Conservation (phyloP, 2,329 filamentous ascomycete species). For the Aspergillus sp. region DNA sequence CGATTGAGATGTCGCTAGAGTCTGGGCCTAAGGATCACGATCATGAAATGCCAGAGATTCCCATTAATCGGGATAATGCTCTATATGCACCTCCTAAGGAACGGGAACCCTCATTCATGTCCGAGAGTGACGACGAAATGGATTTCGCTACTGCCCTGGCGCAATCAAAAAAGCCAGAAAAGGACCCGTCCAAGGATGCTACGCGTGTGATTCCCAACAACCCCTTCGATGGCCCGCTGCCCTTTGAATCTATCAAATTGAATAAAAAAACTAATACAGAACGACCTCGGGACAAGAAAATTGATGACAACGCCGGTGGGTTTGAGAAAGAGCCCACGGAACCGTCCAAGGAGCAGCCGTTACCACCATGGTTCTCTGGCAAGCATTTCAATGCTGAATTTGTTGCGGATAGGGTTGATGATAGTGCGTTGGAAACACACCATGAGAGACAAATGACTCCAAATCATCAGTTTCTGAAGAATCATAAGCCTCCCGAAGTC, state of each 20-base stretch:
- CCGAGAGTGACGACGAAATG: conserved; percentile 65
- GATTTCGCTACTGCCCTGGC: conserved; percentile 73
- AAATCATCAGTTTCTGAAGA: conserved; percentile 23
- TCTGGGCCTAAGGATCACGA: conserved; percentile 33
- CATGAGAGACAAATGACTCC: conserved; percentile 12
- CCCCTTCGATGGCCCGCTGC: conserved; percentile 73
- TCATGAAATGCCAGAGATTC: conserved; percentile 31
- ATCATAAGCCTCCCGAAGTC: conserved; percentile 29
- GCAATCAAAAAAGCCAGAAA: conserved; percentile 62
- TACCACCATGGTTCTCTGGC: conserved; percentile 45
- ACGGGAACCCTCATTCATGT: conserved; percentile 26
- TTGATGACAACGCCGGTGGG: conserved; percentile 55
- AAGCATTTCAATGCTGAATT: conserved; percentile 28
- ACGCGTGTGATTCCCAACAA: conserved; percentile 47
- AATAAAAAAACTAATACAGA: conserved; percentile 52
- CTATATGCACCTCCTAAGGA: conserved; percentile 19
- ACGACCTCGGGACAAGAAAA: conserved; percentile 46
- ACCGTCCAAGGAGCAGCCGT: conserved; percentile 23
- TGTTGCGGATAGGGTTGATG: conserved; percentile 20
- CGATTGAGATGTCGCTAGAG: conserved; percentile 80
- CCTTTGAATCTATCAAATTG: conserved; percentile 77
- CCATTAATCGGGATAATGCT: conserved; percentile 45
- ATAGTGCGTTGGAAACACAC: conserved; percentile 19
- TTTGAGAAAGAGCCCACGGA: conserved; percentile 53
- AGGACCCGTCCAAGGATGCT: conserved; percentile 30